Evolutionary conservation across 208 protist species (phyloP), one percentile per base, ranked within the genome.

Genomic region (Leishmania lainsoni): DNA sequence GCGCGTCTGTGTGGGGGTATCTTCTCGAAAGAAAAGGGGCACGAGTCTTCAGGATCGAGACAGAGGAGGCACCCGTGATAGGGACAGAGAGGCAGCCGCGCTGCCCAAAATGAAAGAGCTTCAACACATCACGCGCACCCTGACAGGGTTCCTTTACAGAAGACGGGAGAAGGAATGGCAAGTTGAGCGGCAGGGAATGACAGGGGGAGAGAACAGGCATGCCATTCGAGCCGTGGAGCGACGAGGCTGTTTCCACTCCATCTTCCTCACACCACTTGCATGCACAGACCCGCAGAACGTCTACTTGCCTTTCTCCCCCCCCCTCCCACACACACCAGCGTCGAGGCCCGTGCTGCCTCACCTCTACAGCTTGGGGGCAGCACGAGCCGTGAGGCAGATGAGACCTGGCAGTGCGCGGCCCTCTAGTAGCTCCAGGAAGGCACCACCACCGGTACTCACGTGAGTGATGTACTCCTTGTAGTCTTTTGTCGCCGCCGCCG

Each of bases 351-450:
- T 14, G 51, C 42, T 9, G 20, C 10, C 20, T 61, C 49, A 54
- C 29, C 48, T 39, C 71, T 92, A 97, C 58, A 97, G 72, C 80
- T 95, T 97, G 10, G 94, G 94, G 8, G 35, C 35, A 39, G 35
- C 35, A 39, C 35, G 35, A 39, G 35, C 35, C 35, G 35, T 39
- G 35, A 99, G 90, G 81, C 95, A 97, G 70, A 95, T 87, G 63
- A 99, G 89, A 45, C 98, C 98, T n/a, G 98, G 98, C 17, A 99
- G 86, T 22, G 96, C 92, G 75, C 94, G 91, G 39, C 99, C 99
- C 89, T 99, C 99, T 14, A 99, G 94, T 45, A 99, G 96, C 93
- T 99, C 99, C 45, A 99, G 93, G 49, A 98, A 99, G n/a, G 99
- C 99, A 81, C 99, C 99, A 85, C 99, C 99, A 83, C 99, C 99